Evolutionary conservation across 192 early-diverging fungal species (phyloP).

Genomic region (Coemansia sp.): DNA sequence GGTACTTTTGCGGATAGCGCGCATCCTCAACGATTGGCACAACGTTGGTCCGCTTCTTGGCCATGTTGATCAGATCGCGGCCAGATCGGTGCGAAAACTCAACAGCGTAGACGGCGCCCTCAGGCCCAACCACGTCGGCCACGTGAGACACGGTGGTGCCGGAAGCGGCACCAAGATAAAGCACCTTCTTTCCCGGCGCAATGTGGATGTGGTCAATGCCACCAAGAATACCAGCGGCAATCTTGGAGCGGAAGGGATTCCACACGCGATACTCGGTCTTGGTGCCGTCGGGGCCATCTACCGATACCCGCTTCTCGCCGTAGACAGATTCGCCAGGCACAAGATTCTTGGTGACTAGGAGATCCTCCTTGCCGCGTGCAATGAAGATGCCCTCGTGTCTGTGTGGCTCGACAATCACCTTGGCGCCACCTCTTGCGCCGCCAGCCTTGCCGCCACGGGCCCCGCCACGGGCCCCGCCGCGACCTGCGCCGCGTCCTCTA

Average conservation of each 20-base stretch:
- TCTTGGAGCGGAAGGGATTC: conserved; percentile 99
- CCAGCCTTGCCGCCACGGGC: conserved; percentile 64
- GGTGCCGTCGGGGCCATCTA: conserved; percentile 91
- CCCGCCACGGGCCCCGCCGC: conserved; percentile 52
- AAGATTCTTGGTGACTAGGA: conserved; percentile 97
- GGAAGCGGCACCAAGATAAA: conserved; percentile 94
- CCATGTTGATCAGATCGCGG: conserved; percentile 99
- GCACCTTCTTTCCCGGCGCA: conserved; percentile 91
- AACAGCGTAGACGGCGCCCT: conserved; percentile 97
- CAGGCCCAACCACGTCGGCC: conserved; percentile 94
- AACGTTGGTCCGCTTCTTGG: conserved; percentile 99
- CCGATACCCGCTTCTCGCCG: conserved; percentile 96
- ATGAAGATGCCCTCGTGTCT: conserved; percentile 95
- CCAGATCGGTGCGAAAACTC: conserved; percentile 99
- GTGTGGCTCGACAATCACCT: conserved; percentile 96
- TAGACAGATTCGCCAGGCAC: conserved; percentile 97
- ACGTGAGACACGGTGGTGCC: conserved; percentile 97
- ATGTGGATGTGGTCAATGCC: conserved; percentile 96
- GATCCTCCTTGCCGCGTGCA: conserved; percentile 98
- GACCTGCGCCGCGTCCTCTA: conserved; percentile 53
- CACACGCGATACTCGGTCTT: conserved; percentile 99
- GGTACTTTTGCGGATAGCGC: conserved; percentile 99
- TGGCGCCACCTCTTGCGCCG: conserved; percentile 86
- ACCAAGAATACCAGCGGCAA: conserved; percentile 95
- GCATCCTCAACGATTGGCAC: conserved; percentile 99